Evolutionary conservation across 352 stramenopile genomes (phyloP).

Genomic region (Phytophthora uliginosa): DNA sequence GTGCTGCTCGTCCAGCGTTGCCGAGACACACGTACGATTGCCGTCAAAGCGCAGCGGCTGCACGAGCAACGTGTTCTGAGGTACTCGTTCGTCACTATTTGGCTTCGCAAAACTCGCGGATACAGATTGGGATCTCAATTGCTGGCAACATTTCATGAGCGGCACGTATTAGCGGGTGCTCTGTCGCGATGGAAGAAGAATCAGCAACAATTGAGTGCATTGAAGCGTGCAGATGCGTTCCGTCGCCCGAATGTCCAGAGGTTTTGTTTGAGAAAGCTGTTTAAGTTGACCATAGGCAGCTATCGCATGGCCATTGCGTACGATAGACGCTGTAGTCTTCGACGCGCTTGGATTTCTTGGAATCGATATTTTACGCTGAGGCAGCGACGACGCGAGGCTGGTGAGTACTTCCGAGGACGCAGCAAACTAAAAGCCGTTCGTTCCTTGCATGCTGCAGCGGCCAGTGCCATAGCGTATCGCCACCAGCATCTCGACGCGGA

Average conservation of each 20-base stretch:
- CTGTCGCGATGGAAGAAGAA: slow-evolving; percentile 30
- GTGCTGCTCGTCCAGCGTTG: not conserved
- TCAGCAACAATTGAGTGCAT: slow-evolving; percentile 2
- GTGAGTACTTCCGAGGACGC: slow-evolving; percentile 20
- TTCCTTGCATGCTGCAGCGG: slow-evolving; percentile 6
- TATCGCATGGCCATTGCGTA: slow-evolving; percentile 11
- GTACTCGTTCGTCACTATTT: slow-evolving; percentile 18
- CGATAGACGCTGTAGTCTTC: slow-evolving; percentile 14
- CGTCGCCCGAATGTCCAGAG: slow-evolving; percentile 7
- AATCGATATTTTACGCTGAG: slow-evolving; percentile 8
- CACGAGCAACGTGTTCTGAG: slow-evolving; percentile 13
- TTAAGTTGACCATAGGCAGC: slow-evolving; percentile 14
- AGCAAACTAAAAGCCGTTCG: slow-evolving; percentile 25
- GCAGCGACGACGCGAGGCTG: slow-evolving; percentile 14
- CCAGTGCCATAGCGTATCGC: slow-evolving; percentile 5
- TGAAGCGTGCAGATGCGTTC: slow-evolving; percentile 13
- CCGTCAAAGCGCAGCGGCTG: not conserved
- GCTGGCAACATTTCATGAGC: slow-evolving; percentile 8
- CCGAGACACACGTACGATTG: slow-evolving; percentile 11
- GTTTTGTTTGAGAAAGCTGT: slow-evolving; percentile 11
- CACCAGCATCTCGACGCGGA: slow-evolving; percentile 30
- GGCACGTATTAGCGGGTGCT: slow-evolving; percentile 2
- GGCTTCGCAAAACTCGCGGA: slow-evolving; percentile 28
- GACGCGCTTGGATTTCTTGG: slow-evolving; percentile 17
- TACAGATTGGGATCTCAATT: slow-evolving; percentile 23